These are phyloP conservation scores for Leccinum subtestaceum DNA, from an alignment of 768 basidiomycete species.

Conservation along the genomic window DNA sequence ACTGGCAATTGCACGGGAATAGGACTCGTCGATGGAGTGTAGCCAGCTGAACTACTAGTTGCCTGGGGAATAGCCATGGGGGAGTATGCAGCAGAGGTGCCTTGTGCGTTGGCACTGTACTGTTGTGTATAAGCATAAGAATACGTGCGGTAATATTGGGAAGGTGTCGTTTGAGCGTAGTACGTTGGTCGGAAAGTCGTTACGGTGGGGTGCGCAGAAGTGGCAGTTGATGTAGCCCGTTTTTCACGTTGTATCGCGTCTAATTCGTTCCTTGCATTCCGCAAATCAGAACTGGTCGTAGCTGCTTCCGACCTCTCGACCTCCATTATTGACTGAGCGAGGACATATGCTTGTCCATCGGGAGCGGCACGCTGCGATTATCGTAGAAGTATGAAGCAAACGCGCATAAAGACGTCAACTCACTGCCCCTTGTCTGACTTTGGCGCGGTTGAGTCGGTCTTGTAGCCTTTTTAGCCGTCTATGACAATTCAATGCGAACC, in stretches of 20 bases:
- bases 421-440: constrained; percentile 56
- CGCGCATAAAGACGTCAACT: constrained; percentile 18
- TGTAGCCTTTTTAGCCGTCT: constrained; percentile 54
- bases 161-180: constrained; percentile 36
- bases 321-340: constrained; percentile 65
- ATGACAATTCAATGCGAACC: constrained; percentile 65
- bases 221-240: constrained; percentile 37
- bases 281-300: constrained; percentile 55
- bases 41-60: constrained; percentile 31
- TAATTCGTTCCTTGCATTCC: constrained; percentile 58
- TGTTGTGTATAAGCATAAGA: constrained; percentile 64
- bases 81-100: constrained; percentile 23
- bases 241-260: constrained; percentile 72
- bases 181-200: constrained; percentile 41
- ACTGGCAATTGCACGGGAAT: constrained; percentile 73
- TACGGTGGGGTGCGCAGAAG: constrained; percentile 33
- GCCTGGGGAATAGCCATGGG: constrained; percentile 36
- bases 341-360: constrained; percentile 59
- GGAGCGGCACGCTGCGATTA: constrained; percentile 52
- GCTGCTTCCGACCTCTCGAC: constrained; percentile 62
- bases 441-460: constrained; percentile 55
- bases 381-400: constrained; percentile 1
- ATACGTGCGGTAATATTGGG: constrained; percentile 64
- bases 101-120: constrained; percentile 35
- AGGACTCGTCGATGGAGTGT: constrained; percentile 29